Conservation (phyloP, 2,329 filamentous ascomycete species). For the Fonsecaea pugnacius region DNA sequence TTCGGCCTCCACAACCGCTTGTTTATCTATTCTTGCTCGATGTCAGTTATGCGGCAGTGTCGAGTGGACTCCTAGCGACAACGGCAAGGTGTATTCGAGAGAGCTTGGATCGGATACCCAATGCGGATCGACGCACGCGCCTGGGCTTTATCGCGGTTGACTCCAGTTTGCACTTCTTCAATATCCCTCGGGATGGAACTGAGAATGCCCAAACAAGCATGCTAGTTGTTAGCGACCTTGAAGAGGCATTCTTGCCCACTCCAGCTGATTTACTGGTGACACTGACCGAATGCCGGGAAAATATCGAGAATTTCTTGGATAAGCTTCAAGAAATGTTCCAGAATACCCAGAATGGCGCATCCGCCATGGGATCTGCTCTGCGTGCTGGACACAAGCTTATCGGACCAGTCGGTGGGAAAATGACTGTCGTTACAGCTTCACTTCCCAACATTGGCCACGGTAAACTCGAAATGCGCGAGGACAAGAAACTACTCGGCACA, state of each 20-base stretch:
- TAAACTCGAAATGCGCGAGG: slow-evolving; percentile 89
- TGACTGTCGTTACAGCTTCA: slow-evolving; percentile 86
- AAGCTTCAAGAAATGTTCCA: slow-evolving; percentile 97
- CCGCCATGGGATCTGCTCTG: slow-evolving; percentile 93
- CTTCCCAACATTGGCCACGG: slow-evolving; percentile 88
- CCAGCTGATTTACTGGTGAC: slow-evolving; percentile 90
- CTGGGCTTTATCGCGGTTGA: slow-evolving; percentile 96
- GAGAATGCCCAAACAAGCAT: slow-evolving; percentile 85
- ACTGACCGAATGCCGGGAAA: slow-evolving; percentile 82
- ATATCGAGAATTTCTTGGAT: slow-evolving; percentile 86
- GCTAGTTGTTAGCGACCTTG: slow-evolving; percentile 91
- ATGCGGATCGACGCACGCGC: slow-evolving; percentile 88
- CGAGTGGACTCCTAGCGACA: slow-evolving; percentile 87
- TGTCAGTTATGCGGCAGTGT: slow-evolving; percentile 87
- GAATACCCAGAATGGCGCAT: slow-evolving; percentile 84
- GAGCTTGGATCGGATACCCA: slow-evolving; percentile 95
- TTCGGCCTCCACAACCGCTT: slow-evolving; percentile 90
- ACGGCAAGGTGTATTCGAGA: slow-evolving; percentile 92
- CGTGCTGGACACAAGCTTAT: slow-evolving; percentile 95
- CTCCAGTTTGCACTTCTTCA: slow-evolving; percentile 93
- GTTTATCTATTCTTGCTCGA: slow-evolving; percentile 96
- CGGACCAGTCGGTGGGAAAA: slow-evolving; percentile 89
- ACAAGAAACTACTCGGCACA: slow-evolving; percentile 93
- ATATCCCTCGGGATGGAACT: slow-evolving; percentile 83
- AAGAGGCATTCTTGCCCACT: slow-evolving; percentile 94